Evolutionary conservation across 768 basidiomycete genomes (phyloP).

Genomic region (Hygrophorus pudorinus): DNA sequence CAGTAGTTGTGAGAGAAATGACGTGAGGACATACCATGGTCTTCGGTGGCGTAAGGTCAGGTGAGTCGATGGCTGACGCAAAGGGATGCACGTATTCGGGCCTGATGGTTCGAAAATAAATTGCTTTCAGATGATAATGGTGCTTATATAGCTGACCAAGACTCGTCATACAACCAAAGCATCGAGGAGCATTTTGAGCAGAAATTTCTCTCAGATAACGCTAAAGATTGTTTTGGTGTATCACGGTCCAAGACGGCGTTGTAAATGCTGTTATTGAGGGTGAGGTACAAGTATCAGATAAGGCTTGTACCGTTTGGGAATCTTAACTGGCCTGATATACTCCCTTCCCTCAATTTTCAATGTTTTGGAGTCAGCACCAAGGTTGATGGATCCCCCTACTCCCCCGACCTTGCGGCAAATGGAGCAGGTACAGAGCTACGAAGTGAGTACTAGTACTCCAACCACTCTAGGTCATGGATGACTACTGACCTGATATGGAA

Average conservation of each 20-base stretch:
- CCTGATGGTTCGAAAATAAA: conserved; percentile 24
- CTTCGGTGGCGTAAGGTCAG: conserved; percentile 40
- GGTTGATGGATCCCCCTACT: conserved; percentile 53
- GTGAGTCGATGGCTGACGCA: conserved; percentile 55
- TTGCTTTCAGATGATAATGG: neutral
- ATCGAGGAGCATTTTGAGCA: conserved; percentile 55
- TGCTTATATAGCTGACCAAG: conserved; percentile 29
- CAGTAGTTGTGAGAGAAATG: neutral
- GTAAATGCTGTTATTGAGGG: conserved; percentile 35
- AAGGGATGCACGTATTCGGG: conserved; percentile 59
- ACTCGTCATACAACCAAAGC: conserved; percentile 54
- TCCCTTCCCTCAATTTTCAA: conserved; percentile 46
- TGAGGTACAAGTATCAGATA: neutral
- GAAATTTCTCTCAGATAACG: conserved; percentile 51
- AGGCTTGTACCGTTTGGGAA: neutral
- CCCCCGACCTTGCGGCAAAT: conserved; percentile 68
- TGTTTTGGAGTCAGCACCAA: conserved; percentile 44
- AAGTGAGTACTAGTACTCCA: neutral
- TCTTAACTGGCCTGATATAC: conserved; percentile 33
- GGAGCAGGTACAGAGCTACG: conserved; percentile 52
- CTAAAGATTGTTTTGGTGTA: conserved; percentile 35
- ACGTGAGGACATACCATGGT: conserved; percentile 32
- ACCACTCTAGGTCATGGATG: neutral
- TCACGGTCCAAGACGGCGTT: conserved; percentile 52
- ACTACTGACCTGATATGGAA: conserved; percentile 49